Conservation (phyloP, 306 rosid species). For the Rosa lucieae region DNA sequence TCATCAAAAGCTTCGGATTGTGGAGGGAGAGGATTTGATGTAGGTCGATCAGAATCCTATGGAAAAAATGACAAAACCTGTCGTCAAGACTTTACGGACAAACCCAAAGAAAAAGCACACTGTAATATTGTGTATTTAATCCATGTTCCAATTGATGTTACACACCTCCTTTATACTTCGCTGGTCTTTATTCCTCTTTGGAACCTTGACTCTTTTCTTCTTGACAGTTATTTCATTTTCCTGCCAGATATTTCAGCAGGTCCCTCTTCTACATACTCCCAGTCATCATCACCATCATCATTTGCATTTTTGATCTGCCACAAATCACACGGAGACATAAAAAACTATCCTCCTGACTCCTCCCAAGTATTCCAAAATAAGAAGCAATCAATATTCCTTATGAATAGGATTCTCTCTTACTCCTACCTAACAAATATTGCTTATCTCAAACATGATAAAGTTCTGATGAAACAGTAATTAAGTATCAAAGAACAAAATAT, state of each 20-base stretch:
- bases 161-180: constrained; percentile 38
- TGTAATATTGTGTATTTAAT: neutral
- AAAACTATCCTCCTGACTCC: neutral
- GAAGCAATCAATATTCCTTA: neutral
- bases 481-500: neutral
- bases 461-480: neutral
- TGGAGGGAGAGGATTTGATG: constrained; percentile 89
- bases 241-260: constrained; percentile 81
- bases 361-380: neutral
- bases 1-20: constrained; percentile 53
- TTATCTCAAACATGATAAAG: neutral
- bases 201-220: constrained; percentile 65
- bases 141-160: neutral
- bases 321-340: neutral
- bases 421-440: neutral
- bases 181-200: constrained; percentile 32
- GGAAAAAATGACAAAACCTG: neutral
- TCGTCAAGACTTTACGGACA: neutral
- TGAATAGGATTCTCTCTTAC: too few relatives aligned
- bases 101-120: constrained; percentile 1
- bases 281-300: constrained; percentile 35
- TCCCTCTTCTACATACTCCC: constrained; percentile 67
- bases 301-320: constrained; percentile 40
- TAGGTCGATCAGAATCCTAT: constrained; percentile 60
- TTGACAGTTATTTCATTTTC: constrained; percentile 81